Evolutionary conservation across 1,284 basidiomycete species (phyloP).

Genomic region (Lentinula novae-zelandiae): DNA sequence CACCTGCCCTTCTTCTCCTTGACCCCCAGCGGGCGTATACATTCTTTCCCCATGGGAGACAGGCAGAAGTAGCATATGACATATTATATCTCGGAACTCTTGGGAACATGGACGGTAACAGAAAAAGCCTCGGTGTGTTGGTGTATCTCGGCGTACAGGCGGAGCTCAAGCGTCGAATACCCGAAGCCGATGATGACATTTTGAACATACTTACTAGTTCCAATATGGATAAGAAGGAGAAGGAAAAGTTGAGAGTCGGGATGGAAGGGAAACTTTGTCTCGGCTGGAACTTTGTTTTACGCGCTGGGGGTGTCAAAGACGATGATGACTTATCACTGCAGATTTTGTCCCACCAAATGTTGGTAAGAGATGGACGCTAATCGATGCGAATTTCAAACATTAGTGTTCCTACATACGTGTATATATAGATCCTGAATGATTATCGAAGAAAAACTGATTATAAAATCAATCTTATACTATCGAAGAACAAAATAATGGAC

Average conservation of each 20-base stretch:
- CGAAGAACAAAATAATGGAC: conserved; percentile 4
- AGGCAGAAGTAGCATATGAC: conserved; percentile 1
- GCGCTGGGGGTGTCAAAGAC: background rate
- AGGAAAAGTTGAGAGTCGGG: background rate
- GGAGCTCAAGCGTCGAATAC: background rate
- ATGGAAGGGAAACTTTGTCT: background rate
- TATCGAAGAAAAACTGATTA: background rate
- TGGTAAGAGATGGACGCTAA: background rate
- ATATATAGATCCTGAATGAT: background rate
- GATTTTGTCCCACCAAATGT: conserved; percentile 2
- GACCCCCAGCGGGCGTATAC: background rate
- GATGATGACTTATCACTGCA: background rate
- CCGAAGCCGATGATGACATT: background rate
- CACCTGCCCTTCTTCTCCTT: background rate
- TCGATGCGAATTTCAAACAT: too few species aligned
- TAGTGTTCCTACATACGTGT: background rate
- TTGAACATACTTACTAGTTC: background rate
- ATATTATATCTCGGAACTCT: background rate
- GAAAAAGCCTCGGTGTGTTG: background rate
- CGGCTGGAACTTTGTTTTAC: background rate
- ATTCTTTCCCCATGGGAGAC: background rate
- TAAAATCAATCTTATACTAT: too few species aligned
- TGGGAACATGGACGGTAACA: background rate
- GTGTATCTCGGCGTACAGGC: background rate
- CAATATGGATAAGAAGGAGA: background rate